phyloP scores from a whole-genome alignment of 2,329 filamentous ascomycete genomes.

The Penicillium italicum region DNA sequence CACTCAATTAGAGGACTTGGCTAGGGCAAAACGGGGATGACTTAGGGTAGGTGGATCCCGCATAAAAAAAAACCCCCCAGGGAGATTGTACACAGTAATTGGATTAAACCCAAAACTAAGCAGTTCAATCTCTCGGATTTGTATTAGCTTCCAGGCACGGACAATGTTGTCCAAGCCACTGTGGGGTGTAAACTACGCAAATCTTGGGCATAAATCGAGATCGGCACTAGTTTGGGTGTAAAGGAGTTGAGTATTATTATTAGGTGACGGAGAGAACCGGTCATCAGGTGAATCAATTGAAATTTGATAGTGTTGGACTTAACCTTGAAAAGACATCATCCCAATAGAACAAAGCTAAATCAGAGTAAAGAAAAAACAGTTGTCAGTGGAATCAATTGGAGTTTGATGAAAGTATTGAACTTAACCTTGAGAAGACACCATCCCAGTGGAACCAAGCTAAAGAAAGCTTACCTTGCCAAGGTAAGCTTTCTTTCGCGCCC shows the following conservation, averaged over 20 bases:
- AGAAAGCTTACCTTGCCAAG: too few species aligned
- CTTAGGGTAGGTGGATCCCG: not conserved
- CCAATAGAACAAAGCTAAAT: not conserved
- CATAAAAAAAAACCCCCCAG: not conserved
- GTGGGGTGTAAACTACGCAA: not conserved
- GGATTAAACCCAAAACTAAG: not conserved
- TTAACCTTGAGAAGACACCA: not conserved
- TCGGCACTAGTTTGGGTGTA: not conserved
- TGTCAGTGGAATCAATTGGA: not conserved
- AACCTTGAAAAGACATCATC: not conserved
- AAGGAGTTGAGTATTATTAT: not conserved
- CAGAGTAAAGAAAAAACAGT: not conserved
- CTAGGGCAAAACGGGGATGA: not conserved
- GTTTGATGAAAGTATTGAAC: not conserved
- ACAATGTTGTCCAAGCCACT: not conserved
- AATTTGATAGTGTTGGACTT: not conserved
- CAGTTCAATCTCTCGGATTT: not conserved
- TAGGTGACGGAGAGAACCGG: not conserved
- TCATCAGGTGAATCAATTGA: not conserved
- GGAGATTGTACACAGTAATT: not conserved
- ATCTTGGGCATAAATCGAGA: not conserved
- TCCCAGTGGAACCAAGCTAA: not conserved
- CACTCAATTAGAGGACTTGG: not conserved
- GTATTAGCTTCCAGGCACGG: not conserved
- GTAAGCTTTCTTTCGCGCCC: not conserved